Percentiles rank a stretch among this genome's conserved stretches.
Conservation (phyloP, 2,329 filamentous ascomycete species). For the Phaeosphaeriaceae sp. region DNA sequence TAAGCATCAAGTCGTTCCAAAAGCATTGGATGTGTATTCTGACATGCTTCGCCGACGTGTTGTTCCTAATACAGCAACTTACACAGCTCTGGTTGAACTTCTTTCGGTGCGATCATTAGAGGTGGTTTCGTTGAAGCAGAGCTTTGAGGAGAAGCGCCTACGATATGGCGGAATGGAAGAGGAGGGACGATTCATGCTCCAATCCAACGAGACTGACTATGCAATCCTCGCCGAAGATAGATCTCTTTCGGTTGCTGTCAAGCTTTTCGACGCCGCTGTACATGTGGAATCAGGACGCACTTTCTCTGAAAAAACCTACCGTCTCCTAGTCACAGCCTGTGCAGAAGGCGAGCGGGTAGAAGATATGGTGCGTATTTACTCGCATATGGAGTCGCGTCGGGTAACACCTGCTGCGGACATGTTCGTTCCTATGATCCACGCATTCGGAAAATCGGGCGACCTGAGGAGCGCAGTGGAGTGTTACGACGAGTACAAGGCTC, state of each 20-base stretch:
- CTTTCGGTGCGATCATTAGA: conserved; percentile 82
- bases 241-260: conserved; percentile 81
- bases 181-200: conserved; percentile 84
- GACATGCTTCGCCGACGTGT: conserved; percentile 93
- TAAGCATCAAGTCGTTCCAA: conserved; percentile 83
- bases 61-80: conserved; percentile 81
- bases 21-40: conserved; percentile 92
- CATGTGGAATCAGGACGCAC: conserved; percentile 63
- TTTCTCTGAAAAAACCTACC: conserved; percentile 84
- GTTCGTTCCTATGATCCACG: conserved; percentile 94
- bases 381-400: conserved; percentile 84
- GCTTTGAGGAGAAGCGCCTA: conserved; percentile 78
- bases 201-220: conserved; percentile 84
- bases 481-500: conserved; percentile 90
- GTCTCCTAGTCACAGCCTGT: conserved; percentile 84
- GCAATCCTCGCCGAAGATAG: conserved; percentile 88
- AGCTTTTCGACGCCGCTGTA: conserved; percentile 81
- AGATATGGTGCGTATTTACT: conserved; percentile 89
- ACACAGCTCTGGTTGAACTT: conserved; percentile 83
- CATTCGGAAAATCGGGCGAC: conserved; percentile 82
- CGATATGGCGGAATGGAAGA: conserved; percentile 87
- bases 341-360: conserved; percentile 79
- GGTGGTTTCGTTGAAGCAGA: conserved; percentile 73
- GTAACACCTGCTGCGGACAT: conserved; percentile 78
- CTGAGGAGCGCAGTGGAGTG: conserved; percentile 88